Evolutionary conservation across 1,139 yeast species (phyloP).

Genomic region (Taphrina wiesneri): DNA sequence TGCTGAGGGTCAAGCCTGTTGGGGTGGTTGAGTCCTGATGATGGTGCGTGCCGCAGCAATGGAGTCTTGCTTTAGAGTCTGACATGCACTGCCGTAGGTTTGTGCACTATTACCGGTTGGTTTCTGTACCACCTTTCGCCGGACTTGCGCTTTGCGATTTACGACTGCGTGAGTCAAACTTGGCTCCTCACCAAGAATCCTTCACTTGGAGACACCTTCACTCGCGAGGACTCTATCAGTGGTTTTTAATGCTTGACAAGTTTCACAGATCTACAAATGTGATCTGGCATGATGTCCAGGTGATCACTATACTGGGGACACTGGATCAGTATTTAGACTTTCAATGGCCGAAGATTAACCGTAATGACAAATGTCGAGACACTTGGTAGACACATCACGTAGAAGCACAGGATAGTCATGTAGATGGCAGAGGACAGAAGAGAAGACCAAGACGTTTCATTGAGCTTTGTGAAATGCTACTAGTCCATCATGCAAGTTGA

Average conservation of each 20-base stretch:
- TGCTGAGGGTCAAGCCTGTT: not conserved
- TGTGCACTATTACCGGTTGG: too few species aligned
- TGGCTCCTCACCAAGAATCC: too few species aligned
- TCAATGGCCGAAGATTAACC: not conserved
- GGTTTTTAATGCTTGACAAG: not conserved
- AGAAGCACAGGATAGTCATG: not conserved
- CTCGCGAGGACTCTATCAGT: too few species aligned
- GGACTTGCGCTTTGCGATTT: too few species aligned
- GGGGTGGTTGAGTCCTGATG: not conserved
- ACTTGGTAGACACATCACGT: not conserved
- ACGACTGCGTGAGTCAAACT: too few species aligned
- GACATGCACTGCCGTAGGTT: too few species aligned
- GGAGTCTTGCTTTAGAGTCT: constrained; percentile 17
- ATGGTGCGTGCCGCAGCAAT: constrained; percentile 28
- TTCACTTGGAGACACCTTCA: too few species aligned
- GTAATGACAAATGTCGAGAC: not conserved
- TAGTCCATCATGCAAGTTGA: constrained; percentile 7
- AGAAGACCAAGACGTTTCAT: constrained; percentile 2
- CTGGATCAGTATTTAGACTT: not conserved
- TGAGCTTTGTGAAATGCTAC: constrained; percentile 3
- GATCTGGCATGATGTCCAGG: too few species aligned
- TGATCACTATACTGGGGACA: not conserved
- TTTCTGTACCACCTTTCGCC: too few species aligned
- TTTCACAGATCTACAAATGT: too few species aligned
- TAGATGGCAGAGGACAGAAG: not conserved